A percentile compares a stretch with the other conserved stretches of the same genome.
Evolutionary conservation across 192 early-diverging fungal species (phyloP).

Genomic region (Phlyctochytrium planicorne): DNA sequence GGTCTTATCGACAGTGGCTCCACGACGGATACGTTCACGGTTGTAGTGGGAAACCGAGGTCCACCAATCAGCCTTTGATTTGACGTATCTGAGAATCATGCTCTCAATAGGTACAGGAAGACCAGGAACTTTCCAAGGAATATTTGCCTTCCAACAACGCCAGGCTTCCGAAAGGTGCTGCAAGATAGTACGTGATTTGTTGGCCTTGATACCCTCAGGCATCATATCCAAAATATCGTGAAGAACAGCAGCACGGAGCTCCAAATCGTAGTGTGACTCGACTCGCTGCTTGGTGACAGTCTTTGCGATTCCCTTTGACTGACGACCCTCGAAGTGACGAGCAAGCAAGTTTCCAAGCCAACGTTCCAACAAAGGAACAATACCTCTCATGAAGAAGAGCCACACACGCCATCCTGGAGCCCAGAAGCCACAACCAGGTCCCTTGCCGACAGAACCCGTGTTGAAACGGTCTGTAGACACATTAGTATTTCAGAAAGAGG

Average conservation of each 20-base stretch:
- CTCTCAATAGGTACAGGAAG: conserved; percentile 97
- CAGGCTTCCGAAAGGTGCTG: conserved; percentile 96
- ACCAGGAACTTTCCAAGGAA: conserved; percentile 98
- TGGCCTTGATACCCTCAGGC: conserved; percentile 97
- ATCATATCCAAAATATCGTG: conserved; percentile 99
- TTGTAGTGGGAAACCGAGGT: conserved; percentile 97
- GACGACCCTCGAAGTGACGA: conserved; percentile 98
- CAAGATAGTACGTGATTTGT: conserved; percentile 93
- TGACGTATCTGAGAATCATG: conserved; percentile 98
- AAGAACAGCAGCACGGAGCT: conserved; percentile 97
- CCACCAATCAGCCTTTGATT: conserved; percentile 99
- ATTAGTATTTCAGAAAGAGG: background rate
- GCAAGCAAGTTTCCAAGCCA: conserved; percentile 99
- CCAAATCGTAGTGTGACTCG: conserved; percentile 96
- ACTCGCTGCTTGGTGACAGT: conserved; percentile 99
- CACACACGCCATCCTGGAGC: conserved; percentile 99
- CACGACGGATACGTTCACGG: conserved; percentile 96
- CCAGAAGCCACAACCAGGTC: conserved; percentile 98
- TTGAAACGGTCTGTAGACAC: conserved; percentile 72
- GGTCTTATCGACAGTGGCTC: conserved; percentile 99
- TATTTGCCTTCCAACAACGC: conserved; percentile 95
- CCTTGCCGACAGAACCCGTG: conserved; percentile 95
- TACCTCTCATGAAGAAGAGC: conserved; percentile 99
- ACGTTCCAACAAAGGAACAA: conserved; percentile 93
- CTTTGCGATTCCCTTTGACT: conserved; percentile 95